Evolutionary conservation across 2,329 filamentous ascomycete species (phyloP), one percentile per base, ranked within the genome.

Genomic region (Pseudodiploospora longispora): DNA sequence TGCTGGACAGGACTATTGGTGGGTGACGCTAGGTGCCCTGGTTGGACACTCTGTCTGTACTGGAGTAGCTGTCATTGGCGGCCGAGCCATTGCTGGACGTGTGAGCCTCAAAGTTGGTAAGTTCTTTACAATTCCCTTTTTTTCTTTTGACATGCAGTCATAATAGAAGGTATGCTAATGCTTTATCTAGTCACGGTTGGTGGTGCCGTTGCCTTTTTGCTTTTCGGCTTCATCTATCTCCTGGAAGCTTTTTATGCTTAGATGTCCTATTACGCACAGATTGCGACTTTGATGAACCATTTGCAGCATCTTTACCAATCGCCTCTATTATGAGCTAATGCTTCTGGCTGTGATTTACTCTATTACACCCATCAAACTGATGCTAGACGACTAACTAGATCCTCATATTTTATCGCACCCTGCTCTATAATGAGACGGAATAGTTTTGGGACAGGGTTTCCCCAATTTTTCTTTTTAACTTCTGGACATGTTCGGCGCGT

Each of bases 1-100:
- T 40, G 91, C 93, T 31, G 93, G 93, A 19, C 87, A 95, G 64
- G 93, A 98, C 62, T 98, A 97, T 65, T 97, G 91, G 91, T 96
- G 89, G 86, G 93, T 98, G 32, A 96, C 89, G 4, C 73, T 89
- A 38, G 93, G 93, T 47, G 91, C 93, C 2, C 79, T 93, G 32
- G 74, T 79, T 38, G 93, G 93, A 7, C 93, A 98, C 64, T 85
- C 80, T 38, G 79, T 91, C 52, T 98, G 93, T 70, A 97, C 93
- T 6, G 84, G 86, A 38, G 83, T 88, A 27, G 93, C 93, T 36
- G 93, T 98, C 34, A 75, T 98, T 48, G 93, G 93, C 36, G 93
- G 93, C 8, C 78, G 88, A 56, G 91, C 93, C 41, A 87, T 98
- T 63, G 93, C 93, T 36, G 93, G 93, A 30, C 84, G 78, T 61